These are phyloP conservation scores for Samsoniella hepiali DNA, from an alignment of 2,329 filamentous ascomycete genomes.

Conservation along the genomic window DNA sequence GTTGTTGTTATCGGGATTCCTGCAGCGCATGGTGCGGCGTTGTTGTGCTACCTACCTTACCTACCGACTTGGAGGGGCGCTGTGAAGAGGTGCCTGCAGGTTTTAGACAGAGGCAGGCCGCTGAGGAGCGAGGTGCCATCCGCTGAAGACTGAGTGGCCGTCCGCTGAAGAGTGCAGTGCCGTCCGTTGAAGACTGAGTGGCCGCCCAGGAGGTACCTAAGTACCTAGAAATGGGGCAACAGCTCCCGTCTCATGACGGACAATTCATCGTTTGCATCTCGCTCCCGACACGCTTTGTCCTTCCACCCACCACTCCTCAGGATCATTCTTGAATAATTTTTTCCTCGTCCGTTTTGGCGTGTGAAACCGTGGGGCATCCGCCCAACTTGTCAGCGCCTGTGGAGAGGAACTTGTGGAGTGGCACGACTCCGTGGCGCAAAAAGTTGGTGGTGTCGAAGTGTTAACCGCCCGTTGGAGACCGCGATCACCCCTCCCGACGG, in stretches of 20 bases:
- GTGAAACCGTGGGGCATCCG: constrained; percentile 9
- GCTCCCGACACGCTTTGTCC: not conserved
- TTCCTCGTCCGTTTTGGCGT: not conserved
- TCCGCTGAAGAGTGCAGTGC: not conserved
- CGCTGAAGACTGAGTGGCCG: no score
- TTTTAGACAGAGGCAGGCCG: no score
- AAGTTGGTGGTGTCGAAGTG: constrained; percentile 2
- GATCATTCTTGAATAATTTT: not conserved
- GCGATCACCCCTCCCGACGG: not conserved
- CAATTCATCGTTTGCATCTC: no score
- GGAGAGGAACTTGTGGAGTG: constrained; percentile 11
- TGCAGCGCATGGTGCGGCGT: not conserved
- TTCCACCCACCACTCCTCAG: not conserved
- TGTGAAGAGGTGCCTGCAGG: no score
- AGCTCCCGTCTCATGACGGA: no score
- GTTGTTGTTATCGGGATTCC: not conserved
- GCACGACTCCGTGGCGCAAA: constrained; percentile 8
- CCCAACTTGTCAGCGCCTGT: not conserved
- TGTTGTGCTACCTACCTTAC: not conserved
- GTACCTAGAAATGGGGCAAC: no score
- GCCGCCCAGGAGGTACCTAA: no score
- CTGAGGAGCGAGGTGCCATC: no score
- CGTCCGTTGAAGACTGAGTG: not conserved
- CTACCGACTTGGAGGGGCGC: no score
- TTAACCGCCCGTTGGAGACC: constrained; percentile 8